phyloP scores from a whole-genome alignment of 2,329 filamentous ascomycete species.

The Sphaerulina musiva region DNA sequence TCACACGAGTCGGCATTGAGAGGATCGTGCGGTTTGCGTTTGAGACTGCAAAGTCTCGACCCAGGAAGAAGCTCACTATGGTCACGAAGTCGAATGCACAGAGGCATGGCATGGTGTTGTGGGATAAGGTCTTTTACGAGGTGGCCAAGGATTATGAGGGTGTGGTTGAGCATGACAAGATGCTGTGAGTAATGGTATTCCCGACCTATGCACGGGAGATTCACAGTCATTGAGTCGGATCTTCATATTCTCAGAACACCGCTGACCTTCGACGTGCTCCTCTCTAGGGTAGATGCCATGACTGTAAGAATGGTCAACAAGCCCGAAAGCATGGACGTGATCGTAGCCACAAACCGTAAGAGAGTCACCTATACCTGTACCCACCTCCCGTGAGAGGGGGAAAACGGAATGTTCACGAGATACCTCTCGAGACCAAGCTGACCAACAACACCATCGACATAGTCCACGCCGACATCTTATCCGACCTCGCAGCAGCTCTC shows the following conservation, averaged over 20 bases:
- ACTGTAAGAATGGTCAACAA: slow-evolving; percentile 45
- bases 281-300: slow-evolving; percentile 39
- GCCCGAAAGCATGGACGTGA: slow-evolving; percentile 42
- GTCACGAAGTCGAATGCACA: slow-evolving; percentile 47
- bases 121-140: slow-evolving; percentile 44
- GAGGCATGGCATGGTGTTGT: slow-evolving; percentile 45
- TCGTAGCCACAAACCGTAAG: slow-evolving; percentile 49
- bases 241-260: too few species aligned
- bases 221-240: too few species aligned
- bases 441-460: neutral
- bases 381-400: too few species aligned
- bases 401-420: too few species aligned
- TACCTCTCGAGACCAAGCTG: too few species aligned
- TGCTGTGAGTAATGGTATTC: slow-evolving; percentile 29
- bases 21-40: slow-evolving; percentile 46
- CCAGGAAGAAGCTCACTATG: slow-evolving; percentile 45
- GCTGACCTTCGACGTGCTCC: too few species aligned
- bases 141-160: slow-evolving; percentile 43
- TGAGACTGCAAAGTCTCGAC: slow-evolving; percentile 39
- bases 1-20: slow-evolving; percentile 42
- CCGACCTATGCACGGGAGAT: too few species aligned
- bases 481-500: slow-evolving; percentile 62
- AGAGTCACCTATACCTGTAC: neutral
- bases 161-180: slow-evolving; percentile 42
- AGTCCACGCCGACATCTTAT: slow-evolving; percentile 44